Evolutionary conservation across 2,329 filamentous ascomycete genomes (phyloP).

Genomic region (Ophiostoma ulmi): DNA sequence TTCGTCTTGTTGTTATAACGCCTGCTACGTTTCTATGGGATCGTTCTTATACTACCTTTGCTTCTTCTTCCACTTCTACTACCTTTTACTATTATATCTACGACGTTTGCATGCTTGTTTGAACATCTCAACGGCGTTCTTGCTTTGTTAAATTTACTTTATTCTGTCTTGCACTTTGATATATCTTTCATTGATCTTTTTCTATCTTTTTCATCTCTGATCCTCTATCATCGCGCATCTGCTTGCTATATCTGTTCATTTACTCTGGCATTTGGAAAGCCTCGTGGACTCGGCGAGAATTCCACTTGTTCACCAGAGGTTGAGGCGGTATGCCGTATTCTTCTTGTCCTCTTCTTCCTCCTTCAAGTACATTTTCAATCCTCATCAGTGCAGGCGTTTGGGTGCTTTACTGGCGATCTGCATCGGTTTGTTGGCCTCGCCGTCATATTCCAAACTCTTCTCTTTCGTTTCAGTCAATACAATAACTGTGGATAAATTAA

Average conservation of each 20-base stretch:
- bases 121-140: constrained; percentile 1
- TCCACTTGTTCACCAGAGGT: too few species aligned
- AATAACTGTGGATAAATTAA: background rate
- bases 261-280: background rate
- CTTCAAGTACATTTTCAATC: background rate
- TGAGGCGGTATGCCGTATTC: background rate
- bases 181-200: background rate
- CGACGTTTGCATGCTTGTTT: background rate
- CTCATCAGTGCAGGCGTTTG: background rate
- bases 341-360: background rate
- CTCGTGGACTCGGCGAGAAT: too few species aligned
- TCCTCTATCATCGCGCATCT: background rate
- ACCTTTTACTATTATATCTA: background rate
- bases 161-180: background rate
- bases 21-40: background rate
- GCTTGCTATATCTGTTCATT: background rate
- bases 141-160: background rate
- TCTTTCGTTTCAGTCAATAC: background rate
- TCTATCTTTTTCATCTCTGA: background rate
- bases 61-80: too few species aligned
- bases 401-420: background rate
- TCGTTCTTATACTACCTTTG: background rate
- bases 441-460: background rate
- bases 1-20: background rate
- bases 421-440: background rate